Conservation (phyloP, 2,329 filamentous ascomycete species). For the Aspergillus intermedius region DNA sequence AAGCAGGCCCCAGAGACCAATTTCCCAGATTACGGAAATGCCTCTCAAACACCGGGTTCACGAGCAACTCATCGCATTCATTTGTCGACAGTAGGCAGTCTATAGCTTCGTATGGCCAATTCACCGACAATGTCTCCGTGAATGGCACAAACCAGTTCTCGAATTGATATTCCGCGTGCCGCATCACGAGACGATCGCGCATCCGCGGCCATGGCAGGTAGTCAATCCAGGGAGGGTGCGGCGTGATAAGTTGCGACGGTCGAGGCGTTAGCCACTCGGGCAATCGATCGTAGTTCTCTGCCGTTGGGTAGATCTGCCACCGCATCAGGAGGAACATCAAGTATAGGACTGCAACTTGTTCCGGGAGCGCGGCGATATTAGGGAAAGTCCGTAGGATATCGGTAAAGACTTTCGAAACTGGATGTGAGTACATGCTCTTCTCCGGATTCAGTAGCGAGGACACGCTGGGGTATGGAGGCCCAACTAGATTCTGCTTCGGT, state of each 20-base stretch:
- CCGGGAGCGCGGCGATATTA: constrained; percentile 68
- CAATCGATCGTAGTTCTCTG: constrained; percentile 70
- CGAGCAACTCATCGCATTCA: constrained; percentile 58
- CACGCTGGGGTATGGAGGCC: constrained; percentile 73
- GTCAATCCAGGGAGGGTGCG: constrained; percentile 78
- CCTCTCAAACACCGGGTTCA: constrained; percentile 80
- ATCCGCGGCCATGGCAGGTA: constrained; percentile 72
- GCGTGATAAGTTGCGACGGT: constrained; percentile 56
- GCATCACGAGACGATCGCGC: constrained; percentile 58
- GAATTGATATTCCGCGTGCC: constrained; percentile 57
- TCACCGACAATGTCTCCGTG: constrained; percentile 67
- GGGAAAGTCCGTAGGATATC: constrained; percentile 82
- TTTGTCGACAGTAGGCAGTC: constrained; percentile 57
- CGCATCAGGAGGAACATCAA: constrained; percentile 81
- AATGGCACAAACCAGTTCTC: constrained; percentile 80
- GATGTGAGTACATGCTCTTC: constrained; percentile 58
- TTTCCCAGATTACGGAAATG: constrained; percentile 70
- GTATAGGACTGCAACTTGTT: constrained; percentile 75
- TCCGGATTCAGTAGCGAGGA: constrained; percentile 69
- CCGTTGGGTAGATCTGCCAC: constrained; percentile 75
- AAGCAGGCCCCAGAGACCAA: constrained; percentile 70
- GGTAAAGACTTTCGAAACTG: constrained; percentile 75
- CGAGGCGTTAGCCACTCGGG: constrained; percentile 66
- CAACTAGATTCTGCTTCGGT: constrained; percentile 59
- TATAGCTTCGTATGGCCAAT: constrained; percentile 75